Evolutionary conservation across 2,329 filamentous ascomycete genomes (phyloP).

Genomic region (Diplocarpon mali): DNA sequence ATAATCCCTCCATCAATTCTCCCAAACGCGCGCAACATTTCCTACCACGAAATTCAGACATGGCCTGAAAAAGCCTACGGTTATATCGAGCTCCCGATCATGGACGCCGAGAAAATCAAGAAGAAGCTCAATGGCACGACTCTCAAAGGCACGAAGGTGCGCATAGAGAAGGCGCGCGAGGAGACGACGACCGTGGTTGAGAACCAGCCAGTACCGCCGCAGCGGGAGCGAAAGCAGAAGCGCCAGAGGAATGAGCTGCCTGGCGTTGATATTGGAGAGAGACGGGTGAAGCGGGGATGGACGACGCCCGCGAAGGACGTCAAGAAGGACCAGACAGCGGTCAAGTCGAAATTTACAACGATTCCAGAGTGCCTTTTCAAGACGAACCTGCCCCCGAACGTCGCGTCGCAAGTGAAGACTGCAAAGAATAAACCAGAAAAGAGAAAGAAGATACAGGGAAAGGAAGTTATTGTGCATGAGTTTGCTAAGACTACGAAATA

Average conservation of each 20-base stretch:
- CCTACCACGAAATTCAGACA: slow-evolving; percentile 76
- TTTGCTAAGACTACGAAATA: slow-evolving; percentile 78
- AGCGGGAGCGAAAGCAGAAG: slow-evolving; percentile 34
- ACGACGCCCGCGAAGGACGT: slow-evolving; percentile 40
- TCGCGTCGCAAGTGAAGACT: slow-evolving; percentile 29
- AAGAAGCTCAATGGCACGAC: slow-evolving; percentile 83
- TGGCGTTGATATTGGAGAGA: slow-evolving; percentile 59
- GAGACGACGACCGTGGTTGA: slow-evolving; percentile 34
- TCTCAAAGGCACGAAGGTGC: slow-evolving; percentile 75
- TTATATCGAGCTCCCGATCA: slow-evolving; percentile 69
- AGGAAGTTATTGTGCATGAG: slow-evolving; percentile 69
- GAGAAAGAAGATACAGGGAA: slow-evolving; percentile 48
- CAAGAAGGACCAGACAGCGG: slow-evolving; percentile 44
- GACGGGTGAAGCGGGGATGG: slow-evolving; percentile 31
- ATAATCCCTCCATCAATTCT: slow-evolving; percentile 60
- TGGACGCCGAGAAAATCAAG: slow-evolving; percentile 81
- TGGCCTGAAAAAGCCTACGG: slow-evolving; percentile 89
- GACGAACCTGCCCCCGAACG: slow-evolving; percentile 58
- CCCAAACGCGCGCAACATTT: slow-evolving; percentile 63
- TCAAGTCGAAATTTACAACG: slow-evolving; percentile 70
- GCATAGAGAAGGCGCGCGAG: slow-evolving; percentile 69
- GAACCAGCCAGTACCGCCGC: slow-evolving; percentile 31
- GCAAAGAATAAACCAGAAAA: slow-evolving; percentile 32
- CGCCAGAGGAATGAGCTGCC: slow-evolving; percentile 39
- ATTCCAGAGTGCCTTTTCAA: slow-evolving; percentile 77